Percentiles rank a stretch among this genome's conserved stretches.
Conservation (phyloP, 1,284 basidiomycete species). For the Trametes versicolor region DNA sequence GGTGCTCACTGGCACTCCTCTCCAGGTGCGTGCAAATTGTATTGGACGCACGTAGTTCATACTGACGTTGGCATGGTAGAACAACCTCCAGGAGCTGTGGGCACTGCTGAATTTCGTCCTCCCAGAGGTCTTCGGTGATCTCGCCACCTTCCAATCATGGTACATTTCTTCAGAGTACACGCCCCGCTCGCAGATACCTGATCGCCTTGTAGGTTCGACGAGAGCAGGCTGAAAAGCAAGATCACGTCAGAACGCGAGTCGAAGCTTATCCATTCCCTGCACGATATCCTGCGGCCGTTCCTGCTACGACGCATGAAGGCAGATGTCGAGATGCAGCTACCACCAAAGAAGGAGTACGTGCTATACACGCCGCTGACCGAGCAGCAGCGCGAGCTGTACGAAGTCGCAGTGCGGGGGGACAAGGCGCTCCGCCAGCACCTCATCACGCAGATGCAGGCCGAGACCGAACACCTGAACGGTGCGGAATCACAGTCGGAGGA, state of each 20-base stretch:
- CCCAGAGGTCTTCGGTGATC: constrained; percentile 91
- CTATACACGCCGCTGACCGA: constrained; percentile 90
- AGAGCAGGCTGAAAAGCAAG: constrained; percentile 68
- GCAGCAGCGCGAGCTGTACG: constrained; percentile 86
- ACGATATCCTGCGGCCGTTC: constrained; percentile 95
- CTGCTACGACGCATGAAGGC: constrained; percentile 92
- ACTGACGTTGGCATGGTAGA: constrained; percentile 51
- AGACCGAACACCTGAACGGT: constrained; percentile 37
- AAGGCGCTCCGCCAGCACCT: constrained; percentile 66
- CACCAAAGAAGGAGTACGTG: constrained; percentile 95
- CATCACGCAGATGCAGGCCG: constrained; percentile 48
- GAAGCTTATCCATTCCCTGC: constrained; percentile 83
- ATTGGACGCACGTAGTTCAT: not conserved
- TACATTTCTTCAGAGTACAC: constrained; percentile 46
- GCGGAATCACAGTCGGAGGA: constrained; percentile 42
- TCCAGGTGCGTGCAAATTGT: constrained; percentile 72
- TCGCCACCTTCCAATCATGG: constrained; percentile 93
- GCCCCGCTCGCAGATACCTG: constrained; percentile 3
- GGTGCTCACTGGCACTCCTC: constrained; percentile 93
- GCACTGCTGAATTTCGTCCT: constrained; percentile 95
- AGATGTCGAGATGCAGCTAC: constrained; percentile 88
- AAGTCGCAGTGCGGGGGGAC: constrained; percentile 76
- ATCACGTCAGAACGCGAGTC: constrained; percentile 69
- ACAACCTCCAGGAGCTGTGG: constrained; percentile 96
- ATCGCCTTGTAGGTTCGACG: constrained; percentile 68